phyloP scores from a whole-genome alignment of 257 asterid genomes.

The Penstemon newberryi region DNA sequence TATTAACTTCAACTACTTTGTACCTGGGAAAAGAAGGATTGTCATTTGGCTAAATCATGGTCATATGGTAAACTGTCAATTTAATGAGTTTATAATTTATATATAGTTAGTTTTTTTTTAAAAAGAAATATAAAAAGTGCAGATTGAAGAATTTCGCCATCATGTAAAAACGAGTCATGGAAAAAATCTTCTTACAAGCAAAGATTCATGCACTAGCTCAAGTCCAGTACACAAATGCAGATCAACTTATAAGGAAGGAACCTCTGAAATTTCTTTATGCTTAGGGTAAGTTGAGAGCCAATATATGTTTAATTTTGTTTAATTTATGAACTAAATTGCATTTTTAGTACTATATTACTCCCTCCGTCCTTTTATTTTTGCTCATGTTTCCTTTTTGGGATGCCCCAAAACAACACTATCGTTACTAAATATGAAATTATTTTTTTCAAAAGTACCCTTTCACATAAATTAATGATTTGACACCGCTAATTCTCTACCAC shows the following conservation, averaged over 20 bases:
- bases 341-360: too few species aligned
- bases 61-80: conserved; percentile 5
- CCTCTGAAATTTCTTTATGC: conserved; percentile 45
- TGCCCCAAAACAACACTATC: too few species aligned
- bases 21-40: conserved; percentile 46
- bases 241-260: conserved; percentile 40
- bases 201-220: conserved; percentile 40
- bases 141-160: conserved; percentile 60
- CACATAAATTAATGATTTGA: too few species aligned
- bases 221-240: conserved; percentile 32
- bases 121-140: conserved; percentile 5
- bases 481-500: too few species aligned
- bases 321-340: too few species aligned
- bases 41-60: conserved; percentile 21
- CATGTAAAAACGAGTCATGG: conserved; percentile 38
- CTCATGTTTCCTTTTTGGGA: too few species aligned
- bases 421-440: too few species aligned
- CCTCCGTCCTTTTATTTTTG: too few species aligned
- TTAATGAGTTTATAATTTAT: background rate
- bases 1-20: background rate
- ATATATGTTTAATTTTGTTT: too few species aligned
- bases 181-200: conserved; percentile 29
- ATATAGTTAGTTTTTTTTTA: background rate
- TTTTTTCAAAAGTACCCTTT: too few species aligned
- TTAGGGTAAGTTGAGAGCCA: too few species aligned